Evolutionary conservation across 116 monocot species (phyloP), one percentile per base, ranked within the genome.

Genomic region (Posidonia oceanica): DNA sequence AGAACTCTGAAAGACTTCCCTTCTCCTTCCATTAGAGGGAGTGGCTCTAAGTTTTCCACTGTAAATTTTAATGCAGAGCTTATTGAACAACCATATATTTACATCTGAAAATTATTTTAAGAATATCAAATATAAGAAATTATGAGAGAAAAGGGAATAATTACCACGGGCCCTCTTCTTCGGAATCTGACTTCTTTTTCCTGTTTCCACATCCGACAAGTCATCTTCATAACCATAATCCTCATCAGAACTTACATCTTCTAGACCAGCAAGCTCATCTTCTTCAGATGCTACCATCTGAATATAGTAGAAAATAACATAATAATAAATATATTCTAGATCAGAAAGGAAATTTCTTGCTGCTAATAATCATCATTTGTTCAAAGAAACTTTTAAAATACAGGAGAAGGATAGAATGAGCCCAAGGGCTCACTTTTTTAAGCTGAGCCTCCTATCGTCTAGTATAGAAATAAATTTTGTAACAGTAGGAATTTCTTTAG

Each of bases 21-120:
- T 64, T 89, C 92, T 11, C 97, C 97, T 77, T 97, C 89, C 89
- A 97, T 91, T 70, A 97, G 75, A 58, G 97, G 86, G 76, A 69
- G 72, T 39, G 85, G 75, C 67, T 97, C 97, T 61, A 72, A 59
- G 64, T 76, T 72, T 65, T 80, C 85, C 56, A 71, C 76, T 82
- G 76, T 18, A 69, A 68, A 42, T 14, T 54, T 70, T 70, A 29
- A 14, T n/a, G 15, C 11, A 20, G 41, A 65, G 39, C 4, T 41
- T 65, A 40, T 65, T 7, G 17, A 65, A 40, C 7, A 42, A 39
- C 18, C 41, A 41, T 40, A 41, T 41, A 17, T 10, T 17, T 39
- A 64, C 68, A 51, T 36, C 42, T 44, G 52, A 51, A 68, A 52
- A 53, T 4, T 44, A 42, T 55, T 54, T 23, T 38, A 67, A 67